Percentiles rank a stretch among this genome's conserved stretches.
These are phyloP conservation scores for Aphanomyces invadans DNA, from an alignment of 352 stramenopile species.

Conservation along the genomic window DNA sequence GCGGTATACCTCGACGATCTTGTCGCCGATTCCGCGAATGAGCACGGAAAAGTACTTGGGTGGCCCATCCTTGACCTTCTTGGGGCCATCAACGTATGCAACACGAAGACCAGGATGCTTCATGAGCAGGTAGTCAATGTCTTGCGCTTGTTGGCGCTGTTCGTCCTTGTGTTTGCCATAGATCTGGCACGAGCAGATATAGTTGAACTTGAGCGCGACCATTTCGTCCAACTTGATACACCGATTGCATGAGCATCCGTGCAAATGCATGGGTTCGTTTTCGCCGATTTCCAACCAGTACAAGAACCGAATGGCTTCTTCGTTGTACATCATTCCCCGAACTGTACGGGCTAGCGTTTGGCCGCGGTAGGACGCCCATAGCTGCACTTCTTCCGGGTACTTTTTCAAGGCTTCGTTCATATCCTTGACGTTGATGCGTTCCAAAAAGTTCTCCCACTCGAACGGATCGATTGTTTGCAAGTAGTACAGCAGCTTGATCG, in stretches of 20 bases:
- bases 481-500: slow-evolving; percentile 96
- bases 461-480: slow-evolving; percentile 84
- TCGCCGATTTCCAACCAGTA: slow-evolving; percentile 85
- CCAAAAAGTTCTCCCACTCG: slow-evolving; percentile 79
- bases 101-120: slow-evolving; percentile 73
- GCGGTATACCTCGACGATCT: slow-evolving; percentile 75
- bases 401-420: slow-evolving; percentile 82
- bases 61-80: slow-evolving; percentile 81
- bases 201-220: slow-evolving; percentile 84
- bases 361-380: slow-evolving; percentile 80
- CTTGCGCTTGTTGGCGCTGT: slow-evolving; percentile 65
- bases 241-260: slow-evolving; percentile 72
- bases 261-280: slow-evolving; percentile 80
- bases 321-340: slow-evolving; percentile 85
- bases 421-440: slow-evolving; percentile 67
- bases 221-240: slow-evolving; percentile 77
- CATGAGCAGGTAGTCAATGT: slow-evolving; percentile 68
- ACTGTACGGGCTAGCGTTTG: slow-evolving; percentile 77
- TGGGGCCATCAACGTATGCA: slow-evolving; percentile 77
- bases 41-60: slow-evolving; percentile 81
- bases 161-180: slow-evolving; percentile 83
- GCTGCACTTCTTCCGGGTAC: slow-evolving; percentile 62
- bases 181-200: slow-evolving; percentile 83
- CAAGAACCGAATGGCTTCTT: slow-evolving; percentile 77
- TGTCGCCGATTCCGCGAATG: slow-evolving; percentile 58